Evolutionary conservation across 345 rosid genomes (phyloP), one percentile per base, ranked within the genome.

Genomic region (Acer yangbiense): DNA sequence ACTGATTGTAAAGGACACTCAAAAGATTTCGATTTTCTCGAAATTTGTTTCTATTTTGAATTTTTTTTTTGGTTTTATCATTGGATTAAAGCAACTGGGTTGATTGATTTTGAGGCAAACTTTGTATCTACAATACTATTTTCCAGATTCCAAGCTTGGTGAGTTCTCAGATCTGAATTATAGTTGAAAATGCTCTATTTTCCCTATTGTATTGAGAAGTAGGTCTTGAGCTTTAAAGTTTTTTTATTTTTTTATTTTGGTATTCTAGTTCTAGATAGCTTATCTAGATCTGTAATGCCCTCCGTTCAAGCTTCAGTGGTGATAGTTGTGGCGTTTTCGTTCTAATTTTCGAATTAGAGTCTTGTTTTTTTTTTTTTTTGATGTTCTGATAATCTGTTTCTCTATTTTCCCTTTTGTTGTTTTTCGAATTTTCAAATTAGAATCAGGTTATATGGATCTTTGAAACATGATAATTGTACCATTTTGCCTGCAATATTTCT

Each of bases 81-180:
- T 65, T 79, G 75, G 66, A 14, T 82, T 73, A 13, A 58, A 71
- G 77, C 60, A 73, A 50, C 75, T 81, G 84, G 80, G 70, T 89
- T 68, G 25, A 58, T 85, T 80, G 57, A 71, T 77, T 85, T 77
- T 23, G 65, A 41, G 50, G 77, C 61, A 10, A 50, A 70, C 55
- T 63, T 80, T 55, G 76, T 81, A 83, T 81, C 83, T 78, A 66
- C 78, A 57, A 69, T 67, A 73, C 80, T 68, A 72, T 72, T 63
- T 72, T 77, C 71, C 68, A 73, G 87, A 72, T 69, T 83, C 79
- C 73, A 82, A 86, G 87, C 85, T 76, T 73, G 76, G 89, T 92
- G 79, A 86, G 97, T 83, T 87, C 86, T 76, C 91, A 88, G 94
- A 89, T 94, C 97, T 89, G 83, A 85, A 85, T 89, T 80, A 27